A percentile compares a stretch with the other conserved stretches of the same genome.
phyloP scores from a whole-genome alignment of 1,139 yeast species.

The Kodamaea anthophila region DNA sequence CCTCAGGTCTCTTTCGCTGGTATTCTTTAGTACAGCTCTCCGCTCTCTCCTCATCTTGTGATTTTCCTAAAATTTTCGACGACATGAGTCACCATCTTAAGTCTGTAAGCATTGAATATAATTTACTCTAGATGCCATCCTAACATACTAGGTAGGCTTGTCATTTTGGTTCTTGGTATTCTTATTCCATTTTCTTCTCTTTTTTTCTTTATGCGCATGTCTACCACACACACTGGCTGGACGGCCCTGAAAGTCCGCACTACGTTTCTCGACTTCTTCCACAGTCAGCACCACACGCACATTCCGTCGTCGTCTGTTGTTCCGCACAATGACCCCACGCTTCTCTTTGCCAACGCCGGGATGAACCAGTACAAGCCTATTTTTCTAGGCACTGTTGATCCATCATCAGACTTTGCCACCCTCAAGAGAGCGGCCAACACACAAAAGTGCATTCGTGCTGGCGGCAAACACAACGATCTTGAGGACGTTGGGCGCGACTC shows the following conservation, averaged over 20 bases:
- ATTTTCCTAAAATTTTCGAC: no score
- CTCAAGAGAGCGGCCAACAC: conserved; percentile 90
- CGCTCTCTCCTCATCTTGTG: no score
- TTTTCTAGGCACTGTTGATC: conserved; percentile 94
- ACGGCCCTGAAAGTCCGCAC: conserved; percentile 73
- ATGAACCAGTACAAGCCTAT: conserved; percentile 98
- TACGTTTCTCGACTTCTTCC: conserved; percentile 79
- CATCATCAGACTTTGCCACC: conserved; percentile 76
- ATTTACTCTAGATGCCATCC: neutral
- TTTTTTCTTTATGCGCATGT: conserved; percentile 12
- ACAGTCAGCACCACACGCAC: conserved; percentile 59
- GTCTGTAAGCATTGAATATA: no score
- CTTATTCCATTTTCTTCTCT: neutral
- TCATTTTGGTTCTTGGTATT: neutral
- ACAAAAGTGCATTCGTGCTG: conserved; percentile 98
- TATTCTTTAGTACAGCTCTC: no score
- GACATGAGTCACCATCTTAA: no score
- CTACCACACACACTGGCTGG: conserved; percentile 38
- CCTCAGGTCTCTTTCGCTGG: no score
- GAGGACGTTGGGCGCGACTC: conserved; percentile 98
- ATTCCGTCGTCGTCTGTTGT: conserved; percentile 93
- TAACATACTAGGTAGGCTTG: neutral
- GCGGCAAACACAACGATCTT: conserved; percentile 97
- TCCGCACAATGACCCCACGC: conserved; percentile 96
- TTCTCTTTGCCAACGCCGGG: conserved; percentile 94